These are phyloP conservation scores for Mucor irregularis DNA, from an alignment of 371 early-diverging fungal species.

Conservation along the genomic window DNA sequence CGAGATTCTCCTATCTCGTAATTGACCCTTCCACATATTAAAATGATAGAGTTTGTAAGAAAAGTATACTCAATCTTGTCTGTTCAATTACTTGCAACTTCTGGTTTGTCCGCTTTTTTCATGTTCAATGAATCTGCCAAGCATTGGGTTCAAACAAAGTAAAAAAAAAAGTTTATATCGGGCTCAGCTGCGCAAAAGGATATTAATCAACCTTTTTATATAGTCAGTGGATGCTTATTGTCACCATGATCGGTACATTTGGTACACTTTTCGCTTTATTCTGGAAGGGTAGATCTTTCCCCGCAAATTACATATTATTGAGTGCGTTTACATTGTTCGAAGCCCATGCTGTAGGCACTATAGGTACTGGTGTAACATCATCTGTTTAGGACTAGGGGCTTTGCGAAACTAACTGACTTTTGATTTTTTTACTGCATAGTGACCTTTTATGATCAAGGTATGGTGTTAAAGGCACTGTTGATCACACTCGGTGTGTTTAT, in stretches of 20 bases:
- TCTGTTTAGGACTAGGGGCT: background rate
- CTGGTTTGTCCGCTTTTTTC: constrained; percentile 55
- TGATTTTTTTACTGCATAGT: constrained; percentile 29
- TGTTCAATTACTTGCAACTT: constrained; percentile 64
- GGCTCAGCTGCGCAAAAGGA: background rate
- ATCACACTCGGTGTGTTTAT: constrained; percentile 76
- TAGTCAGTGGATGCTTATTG: constrained; percentile 47
- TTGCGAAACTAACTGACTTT: background rate
- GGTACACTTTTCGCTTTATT: constrained; percentile 57
- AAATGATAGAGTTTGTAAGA: constrained; percentile 73
- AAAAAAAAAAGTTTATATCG: constrained; percentile 18
- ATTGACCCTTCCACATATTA: no score
- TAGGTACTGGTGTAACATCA: constrained; percentile 34
- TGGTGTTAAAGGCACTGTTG: constrained; percentile 75
- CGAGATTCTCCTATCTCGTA: no score
- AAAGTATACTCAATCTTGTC: constrained; percentile 83
- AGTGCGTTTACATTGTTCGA: constrained; percentile 69
- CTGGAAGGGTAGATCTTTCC: constrained; percentile 65
- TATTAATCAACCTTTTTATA: background rate
- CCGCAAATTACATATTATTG: constrained; percentile 66
- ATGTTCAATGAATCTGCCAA: constrained; percentile 55
- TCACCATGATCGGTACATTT: constrained; percentile 47
- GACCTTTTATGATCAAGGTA: constrained; percentile 50
- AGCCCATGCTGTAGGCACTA: constrained; percentile 65
- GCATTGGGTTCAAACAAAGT: constrained; percentile 60